Evolutionary conservation across 108 stramenopile species (phyloP).

Genomic region (Cylindrotheca closterium): DNA sequence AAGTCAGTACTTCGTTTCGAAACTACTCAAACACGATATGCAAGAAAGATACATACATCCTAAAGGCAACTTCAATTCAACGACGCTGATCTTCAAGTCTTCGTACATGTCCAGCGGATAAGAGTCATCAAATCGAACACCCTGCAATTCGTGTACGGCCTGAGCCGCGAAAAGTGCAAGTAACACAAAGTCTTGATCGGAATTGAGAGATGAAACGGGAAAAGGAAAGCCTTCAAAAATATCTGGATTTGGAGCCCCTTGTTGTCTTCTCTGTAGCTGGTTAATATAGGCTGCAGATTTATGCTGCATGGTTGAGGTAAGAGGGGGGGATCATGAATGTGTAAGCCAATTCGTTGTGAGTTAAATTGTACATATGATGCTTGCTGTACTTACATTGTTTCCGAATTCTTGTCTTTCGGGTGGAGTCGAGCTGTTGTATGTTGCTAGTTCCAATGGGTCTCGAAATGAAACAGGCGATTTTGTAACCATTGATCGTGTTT

Average conservation of each 20-base stretch:
- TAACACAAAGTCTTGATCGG: constrained; percentile 22
- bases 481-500: neutral
- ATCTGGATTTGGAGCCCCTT: constrained; percentile 3
- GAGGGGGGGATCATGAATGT: neutral
- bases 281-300: neutral
- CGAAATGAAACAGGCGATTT: neutral
- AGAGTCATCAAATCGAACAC: constrained; percentile 60
- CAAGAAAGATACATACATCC: constrained; percentile 49
- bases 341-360: neutral
- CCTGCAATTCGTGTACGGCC: constrained; percentile 62
- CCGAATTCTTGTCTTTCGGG: neutral
- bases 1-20: neutral
- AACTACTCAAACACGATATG: neutral
- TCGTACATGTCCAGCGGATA: constrained; percentile 49
- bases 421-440: neutral
- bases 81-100: constrained; percentile 67
- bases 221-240: neutral
- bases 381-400: neutral
- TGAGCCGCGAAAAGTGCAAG: constrained; percentile 57
- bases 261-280: neutral
- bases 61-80: constrained; percentile 62
- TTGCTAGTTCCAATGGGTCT: neutral
- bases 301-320: neutral
- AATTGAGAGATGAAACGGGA: constrained; percentile 10
- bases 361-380: neutral